Evolutionary conservation across 129 eudicot genomes (phyloP).

Genomic region (Erigeron canadensis): DNA sequence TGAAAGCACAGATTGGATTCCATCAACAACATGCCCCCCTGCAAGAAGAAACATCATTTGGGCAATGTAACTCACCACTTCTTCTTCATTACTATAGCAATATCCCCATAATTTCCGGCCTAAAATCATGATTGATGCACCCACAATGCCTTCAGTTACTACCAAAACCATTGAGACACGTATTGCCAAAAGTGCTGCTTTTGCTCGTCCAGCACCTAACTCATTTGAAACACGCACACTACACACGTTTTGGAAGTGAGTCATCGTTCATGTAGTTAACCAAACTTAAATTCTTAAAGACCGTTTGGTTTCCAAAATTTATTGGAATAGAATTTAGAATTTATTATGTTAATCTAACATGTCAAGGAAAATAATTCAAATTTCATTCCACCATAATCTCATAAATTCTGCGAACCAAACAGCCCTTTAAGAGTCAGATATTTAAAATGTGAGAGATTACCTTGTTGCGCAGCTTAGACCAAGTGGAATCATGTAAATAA

Average conservation of each 20-base stretch:
- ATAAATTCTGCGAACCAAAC: too few species aligned
- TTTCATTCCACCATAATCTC: too few species aligned
- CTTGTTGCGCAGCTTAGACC: constrained; percentile 77
- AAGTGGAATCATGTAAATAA: constrained; percentile 76
- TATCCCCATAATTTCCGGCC: constrained; percentile 56
- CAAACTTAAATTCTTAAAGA: too few species aligned
- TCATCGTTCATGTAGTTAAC: too few species aligned
- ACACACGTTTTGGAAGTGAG: background rate
- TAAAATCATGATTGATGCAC: constrained; percentile 35
- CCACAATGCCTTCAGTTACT: constrained; percentile 38
- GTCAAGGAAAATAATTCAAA: too few species aligned
- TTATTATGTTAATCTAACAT: too few species aligned
- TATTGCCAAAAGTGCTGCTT: constrained; percentile 43
- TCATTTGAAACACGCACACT: constrained; percentile 60
- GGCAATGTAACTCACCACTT: constrained; percentile 51
- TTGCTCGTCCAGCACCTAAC: constrained; percentile 53
- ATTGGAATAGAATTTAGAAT: too few species aligned
- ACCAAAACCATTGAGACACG: constrained; percentile 32
- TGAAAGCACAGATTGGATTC: constrained; percentile 71
- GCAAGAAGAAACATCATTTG: constrained; percentile 50
- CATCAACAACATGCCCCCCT: constrained; percentile 51
- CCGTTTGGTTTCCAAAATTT: too few species aligned
- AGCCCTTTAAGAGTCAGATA: too few species aligned
- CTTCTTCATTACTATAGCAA: constrained; percentile 54
- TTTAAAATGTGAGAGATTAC: constrained; percentile 25